phyloP scores from a whole-genome alignment of 2,329 filamentous ascomycete genomes.

The Daldinia sp. region DNA sequence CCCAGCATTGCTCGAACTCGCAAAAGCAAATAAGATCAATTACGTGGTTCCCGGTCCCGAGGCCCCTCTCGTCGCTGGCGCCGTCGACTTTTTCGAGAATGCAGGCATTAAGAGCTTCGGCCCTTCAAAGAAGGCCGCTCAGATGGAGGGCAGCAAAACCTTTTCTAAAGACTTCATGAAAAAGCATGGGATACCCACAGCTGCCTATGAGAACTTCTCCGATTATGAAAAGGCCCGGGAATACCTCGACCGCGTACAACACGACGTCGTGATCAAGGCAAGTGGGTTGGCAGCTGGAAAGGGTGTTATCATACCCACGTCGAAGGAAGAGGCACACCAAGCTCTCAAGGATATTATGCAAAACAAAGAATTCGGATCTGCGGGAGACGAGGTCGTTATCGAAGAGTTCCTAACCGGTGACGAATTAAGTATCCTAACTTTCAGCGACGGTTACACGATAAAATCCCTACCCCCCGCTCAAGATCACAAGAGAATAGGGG shows the following conservation, averaged over 20 bases:
- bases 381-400: conserved; percentile 91
- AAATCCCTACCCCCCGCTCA: conserved; percentile 88
- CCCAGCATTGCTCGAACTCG: conserved; percentile 76
- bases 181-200: conserved; percentile 87
- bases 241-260: conserved; percentile 75
- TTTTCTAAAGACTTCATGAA: conserved; percentile 99
- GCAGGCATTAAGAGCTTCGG: conserved; percentile 85
- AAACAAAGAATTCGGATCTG: conserved; percentile 82
- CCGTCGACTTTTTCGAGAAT: conserved; percentile 80
- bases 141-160: conserved; percentile 95
- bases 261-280: conserved; percentile 92
- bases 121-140: conserved; percentile 82
- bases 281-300: conserved; percentile 92
- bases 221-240: conserved; percentile 74
- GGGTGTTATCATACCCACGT: conserved; percentile 87
- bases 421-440: conserved; percentile 89
- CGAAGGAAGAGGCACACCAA: conserved; percentile 81
- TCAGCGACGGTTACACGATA: conserved; percentile 88
- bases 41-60: conserved; percentile 92
- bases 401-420: conserved; percentile 93
- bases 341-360: conserved; percentile 92
- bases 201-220: conserved; percentile 87
- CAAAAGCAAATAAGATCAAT: conserved; percentile 76
- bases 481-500: conserved; percentile 94
- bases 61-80: conserved; percentile 89